Percentiles rank a stretch among this genome's conserved stretches.
These are phyloP conservation scores for Leccinum truebloodii DNA, from an alignment of 768 basidiomycete genomes.

Conservation along the genomic window DNA sequence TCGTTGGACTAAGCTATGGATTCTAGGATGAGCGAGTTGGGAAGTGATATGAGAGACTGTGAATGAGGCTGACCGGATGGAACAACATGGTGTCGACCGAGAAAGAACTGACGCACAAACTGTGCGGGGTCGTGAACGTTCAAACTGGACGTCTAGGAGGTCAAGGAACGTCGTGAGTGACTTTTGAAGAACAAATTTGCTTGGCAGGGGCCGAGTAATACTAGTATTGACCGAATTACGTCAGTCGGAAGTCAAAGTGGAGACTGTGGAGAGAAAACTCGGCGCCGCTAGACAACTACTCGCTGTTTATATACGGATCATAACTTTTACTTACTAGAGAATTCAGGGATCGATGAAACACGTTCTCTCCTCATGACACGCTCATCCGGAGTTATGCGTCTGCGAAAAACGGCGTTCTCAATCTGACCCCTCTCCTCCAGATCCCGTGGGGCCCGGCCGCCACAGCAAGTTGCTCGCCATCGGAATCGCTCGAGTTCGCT, in stretches of 20 bases:
- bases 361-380: conserved; percentile 11
- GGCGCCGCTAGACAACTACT: not conserved
- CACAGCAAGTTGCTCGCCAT: not conserved
- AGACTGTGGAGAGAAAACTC: not conserved
- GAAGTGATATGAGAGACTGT: not conserved
- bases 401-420: conserved; percentile 4
- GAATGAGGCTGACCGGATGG: conserved; percentile 43
- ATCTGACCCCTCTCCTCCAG: not conserved
- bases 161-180: conserved; percentile 5
- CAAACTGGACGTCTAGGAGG: not conserved
- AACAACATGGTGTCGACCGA: conserved; percentile 44
- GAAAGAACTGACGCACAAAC: not conserved
- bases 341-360: conserved; percentile 6
- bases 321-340: not conserved
- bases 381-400: conserved; percentile 17
- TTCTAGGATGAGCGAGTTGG: conserved; percentile 7
- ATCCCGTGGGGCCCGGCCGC: not conserved
- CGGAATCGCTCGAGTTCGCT: not conserved
- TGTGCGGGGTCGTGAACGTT: conserved; percentile 9
- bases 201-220: conserved; percentile 8
- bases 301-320: not conserved
- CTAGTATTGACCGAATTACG: conserved; percentile 13
- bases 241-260: conserved; percentile 11
- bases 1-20: conserved; percentile 49
- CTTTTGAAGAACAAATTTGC: not conserved